These are phyloP conservation scores for Neurospora tetraspora DNA, from an alignment of 495 filamentous ascomycete species.

Conservation along the genomic window DNA sequence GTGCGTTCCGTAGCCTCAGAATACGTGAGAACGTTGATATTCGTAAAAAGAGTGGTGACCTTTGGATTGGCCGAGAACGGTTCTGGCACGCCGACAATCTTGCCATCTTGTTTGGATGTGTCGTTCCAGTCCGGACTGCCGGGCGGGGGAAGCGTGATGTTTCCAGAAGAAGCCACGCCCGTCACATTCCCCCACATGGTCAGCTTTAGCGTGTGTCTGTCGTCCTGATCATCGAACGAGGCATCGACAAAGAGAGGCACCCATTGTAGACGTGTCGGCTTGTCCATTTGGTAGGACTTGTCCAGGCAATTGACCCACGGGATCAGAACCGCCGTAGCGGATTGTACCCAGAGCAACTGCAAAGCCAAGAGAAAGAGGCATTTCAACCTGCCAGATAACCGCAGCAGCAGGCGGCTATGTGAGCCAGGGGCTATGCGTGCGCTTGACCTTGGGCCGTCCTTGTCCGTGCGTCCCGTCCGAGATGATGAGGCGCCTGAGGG, in stretches of 20 bases:
- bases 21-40: constrained; percentile 65
- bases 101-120: constrained; percentile 53
- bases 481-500: neutral
- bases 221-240: constrained; percentile 50
- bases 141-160: constrained; percentile 43
- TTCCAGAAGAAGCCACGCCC: constrained; percentile 35
- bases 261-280: constrained; percentile 60
- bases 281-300: constrained; percentile 40
- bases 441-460: neutral
- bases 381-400: neutral
- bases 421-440: neutral
- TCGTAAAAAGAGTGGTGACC: constrained; percentile 59
- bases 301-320: constrained; percentile 77
- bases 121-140: constrained; percentile 44
- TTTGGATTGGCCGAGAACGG: constrained; percentile 40
- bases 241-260: constrained; percentile 63
- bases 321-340: constrained; percentile 28
- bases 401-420: neutral
- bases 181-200: constrained; percentile 89
- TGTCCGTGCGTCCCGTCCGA: neutral
- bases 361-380: neutral
- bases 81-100: constrained; percentile 56
- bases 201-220: constrained; percentile 59
- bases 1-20: constrained; percentile 44
- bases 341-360: neutral